Evolutionary conservation across 192 early-diverging fungal species (phyloP).

Genomic region (Allomyces macrogynus): DNA sequence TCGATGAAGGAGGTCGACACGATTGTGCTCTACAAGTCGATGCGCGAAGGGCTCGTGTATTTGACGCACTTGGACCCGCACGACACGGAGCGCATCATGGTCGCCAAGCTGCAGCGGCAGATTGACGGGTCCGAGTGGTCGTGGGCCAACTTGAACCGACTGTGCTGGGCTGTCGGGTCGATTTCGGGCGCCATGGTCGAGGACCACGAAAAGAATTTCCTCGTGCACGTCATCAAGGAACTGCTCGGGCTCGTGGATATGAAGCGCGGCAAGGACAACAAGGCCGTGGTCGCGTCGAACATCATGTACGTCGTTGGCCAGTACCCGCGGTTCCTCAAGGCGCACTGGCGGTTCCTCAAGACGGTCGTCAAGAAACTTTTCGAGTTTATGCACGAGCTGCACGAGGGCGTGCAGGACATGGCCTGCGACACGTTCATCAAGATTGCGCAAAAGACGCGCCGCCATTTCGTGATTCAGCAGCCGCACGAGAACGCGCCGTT

Average conservation of each 20-base stretch:
- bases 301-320: conserved; percentile 99
- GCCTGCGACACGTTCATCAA: conserved; percentile 99
- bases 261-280: conserved; percentile 98
- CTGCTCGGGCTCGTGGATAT: conserved; percentile 83
- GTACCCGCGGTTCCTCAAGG: conserved; percentile 99
- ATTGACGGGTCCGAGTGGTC: conserved; percentile 95
- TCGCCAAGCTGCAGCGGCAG: conserved; percentile 75
- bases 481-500: conserved; percentile 70
- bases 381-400: conserved; percentile 99
- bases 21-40: conserved; percentile 91
- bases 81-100: conserved; percentile 92
- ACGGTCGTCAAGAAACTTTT: conserved; percentile 99
- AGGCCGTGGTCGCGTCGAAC: conserved; percentile 96
- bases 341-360: conserved; percentile 99
- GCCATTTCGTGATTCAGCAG: conserved; percentile 90
- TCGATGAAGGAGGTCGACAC: conserved; percentile 94
- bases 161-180: conserved; percentile 98
- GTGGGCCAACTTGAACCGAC: conserved; percentile 91
- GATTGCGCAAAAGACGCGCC: conserved; percentile 90
- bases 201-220: conserved; percentile 89
- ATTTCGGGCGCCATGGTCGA: conserved; percentile 93
- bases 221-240: conserved; percentile 98
- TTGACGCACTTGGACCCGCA: conserved; percentile 87
- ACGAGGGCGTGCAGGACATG: conserved; percentile 99
- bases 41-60: conserved; percentile 92